These are phyloP conservation scores for Dictyostelium intermedium DNA, from an alignment of 78 protist genomes.

Conservation along the genomic window DNA sequence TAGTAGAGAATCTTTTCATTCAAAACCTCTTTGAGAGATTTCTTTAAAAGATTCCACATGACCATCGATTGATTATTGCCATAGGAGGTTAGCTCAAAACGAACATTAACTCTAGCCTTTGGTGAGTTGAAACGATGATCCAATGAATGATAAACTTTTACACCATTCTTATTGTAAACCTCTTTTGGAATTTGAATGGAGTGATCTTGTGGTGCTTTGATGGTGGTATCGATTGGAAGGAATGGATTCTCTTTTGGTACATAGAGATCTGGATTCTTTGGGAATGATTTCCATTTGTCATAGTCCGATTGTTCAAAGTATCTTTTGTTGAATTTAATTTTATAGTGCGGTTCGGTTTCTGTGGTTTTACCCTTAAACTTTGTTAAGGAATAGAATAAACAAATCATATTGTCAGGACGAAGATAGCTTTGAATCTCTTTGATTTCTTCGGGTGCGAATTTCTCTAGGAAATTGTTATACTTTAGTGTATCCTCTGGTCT, in stretches of 20 bases:
- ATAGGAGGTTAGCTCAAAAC: neutral
- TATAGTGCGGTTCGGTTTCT: neutral
- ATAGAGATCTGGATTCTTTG: neutral
- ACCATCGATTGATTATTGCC: neutral
- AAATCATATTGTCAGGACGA: conserved; percentile 30
- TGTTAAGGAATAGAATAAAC: neutral
- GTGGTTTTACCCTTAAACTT: neutral
- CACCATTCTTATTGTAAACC: neutral
- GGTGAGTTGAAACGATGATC: conserved; percentile 69
- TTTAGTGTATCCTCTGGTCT: conserved; percentile 10
- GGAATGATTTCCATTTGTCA: conserved; percentile 1
- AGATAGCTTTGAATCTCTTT: neutral
- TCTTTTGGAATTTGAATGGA: neutral
- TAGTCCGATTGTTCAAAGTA: neutral
- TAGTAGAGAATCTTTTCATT: conserved; percentile 50
- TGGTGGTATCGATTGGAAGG: conserved; percentile 38
- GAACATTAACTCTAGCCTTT: neutral
- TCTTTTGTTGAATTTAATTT: neutral
- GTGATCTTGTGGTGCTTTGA: conserved; percentile 28
- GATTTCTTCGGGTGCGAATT: neutral
- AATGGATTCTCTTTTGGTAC: conserved; percentile 55
- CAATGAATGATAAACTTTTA: neutral
- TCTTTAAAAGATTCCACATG: neutral
- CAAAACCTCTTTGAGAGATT: neutral
- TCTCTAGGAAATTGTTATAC: neutral